Conservation (phyloP, 2,329 filamentous ascomycete genomes). For the Curvularia sp. region DNA sequence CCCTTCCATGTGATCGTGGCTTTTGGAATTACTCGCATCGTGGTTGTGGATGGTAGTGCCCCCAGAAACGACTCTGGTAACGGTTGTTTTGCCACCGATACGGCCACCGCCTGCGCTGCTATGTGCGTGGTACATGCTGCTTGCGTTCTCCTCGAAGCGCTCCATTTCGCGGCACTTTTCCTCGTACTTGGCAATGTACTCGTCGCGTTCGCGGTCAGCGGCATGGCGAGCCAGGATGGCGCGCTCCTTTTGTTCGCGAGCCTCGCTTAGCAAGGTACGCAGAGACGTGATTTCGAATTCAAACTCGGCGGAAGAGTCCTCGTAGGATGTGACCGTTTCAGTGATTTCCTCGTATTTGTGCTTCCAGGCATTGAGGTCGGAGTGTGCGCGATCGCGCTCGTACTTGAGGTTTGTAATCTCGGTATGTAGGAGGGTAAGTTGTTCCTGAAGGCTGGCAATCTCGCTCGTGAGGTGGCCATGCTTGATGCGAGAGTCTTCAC, state of each 20-base stretch:
- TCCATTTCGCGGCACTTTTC: constrained; percentile 39
- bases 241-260: constrained; percentile 36
- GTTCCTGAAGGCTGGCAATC: constrained; percentile 24
- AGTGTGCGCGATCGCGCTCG: constrained; percentile 28
- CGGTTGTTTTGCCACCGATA: constrained; percentile 12
- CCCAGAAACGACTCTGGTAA: constrained; percentile 23
- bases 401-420: constrained; percentile 32
- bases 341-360: constrained; percentile 36
- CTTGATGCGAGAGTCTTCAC: constrained; percentile 27
- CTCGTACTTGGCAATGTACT: constrained; percentile 32
- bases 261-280: constrained; percentile 30
- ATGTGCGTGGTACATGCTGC: constrained; percentile 24
- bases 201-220: constrained; percentile 36
- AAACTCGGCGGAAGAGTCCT: constrained; percentile 29
- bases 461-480: constrained; percentile 26
- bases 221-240: constrained; percentile 31
- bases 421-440: constrained; percentile 27
- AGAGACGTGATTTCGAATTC: constrained; percentile 37
- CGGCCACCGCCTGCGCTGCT: constrained; percentile 8
- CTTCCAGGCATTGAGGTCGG: constrained; percentile 32
- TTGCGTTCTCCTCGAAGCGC: constrained; percentile 28
- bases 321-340: constrained; percentile 33
- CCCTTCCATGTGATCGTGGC: constrained; percentile 13
- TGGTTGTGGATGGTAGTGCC: constrained; percentile 29
- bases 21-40: constrained; percentile 7